Evolutionary conservation across 306 rosid species (phyloP), one percentile per base, ranked within the genome.

Genomic region (Quercus parvula): DNA sequence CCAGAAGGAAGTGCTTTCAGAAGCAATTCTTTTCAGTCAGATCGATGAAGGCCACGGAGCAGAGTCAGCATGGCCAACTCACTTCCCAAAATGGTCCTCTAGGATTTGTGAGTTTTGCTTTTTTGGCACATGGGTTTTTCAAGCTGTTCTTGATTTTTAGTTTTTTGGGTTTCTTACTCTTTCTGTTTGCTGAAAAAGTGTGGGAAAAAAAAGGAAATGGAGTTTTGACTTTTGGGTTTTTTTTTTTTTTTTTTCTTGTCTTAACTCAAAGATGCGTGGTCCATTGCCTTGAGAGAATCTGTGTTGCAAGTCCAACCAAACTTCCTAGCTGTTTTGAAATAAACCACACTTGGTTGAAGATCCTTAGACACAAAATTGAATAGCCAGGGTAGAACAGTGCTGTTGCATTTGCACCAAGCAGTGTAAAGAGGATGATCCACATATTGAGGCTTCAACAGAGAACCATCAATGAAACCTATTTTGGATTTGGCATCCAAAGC

Each of bases 1-100:
- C 24, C 24, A 81, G 51, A 72, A 54, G 31, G 1, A 79, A 58
- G 71, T 35, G 75, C 80, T 19, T 77, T 62, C 85, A 55, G 46
- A 72, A 77, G 66, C 81, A 63, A 38, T 4, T 2, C 52, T 74
- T 78, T 55, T 2, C 56, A 3, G 24, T 74, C 55, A 76, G 79
- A 68, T 88, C 92, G 28, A 71, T 83, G 84, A 78, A 70, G 44
- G 74, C 90, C 72, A 74, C 88, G 6, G 89, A 89, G 82, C 83
- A 84, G 63, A 35, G 73, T 77, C 75, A 70, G 30, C 64, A 64
- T 18, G 82, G 81, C 20, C 77, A 73, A 14, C 70, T 80, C 24
- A 31, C 70, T 62, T 77, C 92, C 31, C 55, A 84, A 74, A 85
- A 88, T 68, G 92, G 89, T 77, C 77, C 83, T 81, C 67, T 84